Evolutionary conservation across 768 basidiomycete species (phyloP), one percentile per base, ranked within the genome.

Genomic region (Fomitopsis serialis): DNA sequence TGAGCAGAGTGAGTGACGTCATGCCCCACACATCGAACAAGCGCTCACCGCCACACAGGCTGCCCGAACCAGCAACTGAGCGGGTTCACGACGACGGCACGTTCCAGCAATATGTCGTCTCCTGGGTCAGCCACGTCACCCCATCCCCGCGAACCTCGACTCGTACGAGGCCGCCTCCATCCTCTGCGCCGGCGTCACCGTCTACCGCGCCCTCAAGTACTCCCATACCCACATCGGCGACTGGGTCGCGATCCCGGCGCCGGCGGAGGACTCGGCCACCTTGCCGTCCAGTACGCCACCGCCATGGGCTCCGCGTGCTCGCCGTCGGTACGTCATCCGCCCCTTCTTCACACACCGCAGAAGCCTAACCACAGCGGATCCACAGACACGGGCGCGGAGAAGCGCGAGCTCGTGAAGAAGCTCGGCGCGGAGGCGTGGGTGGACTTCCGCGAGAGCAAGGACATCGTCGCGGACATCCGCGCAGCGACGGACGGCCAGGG

Each of bases 161-260:
- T 87, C 85, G 52, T 78, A 80, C 2, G 82, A 75, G 1, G 86
- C 91, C 4, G 84, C 85, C 2, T 84, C 86, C 10, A 78, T 94
- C 54, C 79, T 92, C 12, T 92, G 89, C 60, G 89, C 89, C 12
- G 89, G 89, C 44, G 73, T 95, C 21, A 94, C 92, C 2, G 89
- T 89, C 1, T 95, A 92, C 64, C 85, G 89, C 54, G 92, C 90
- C 0, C 71, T 95, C 60, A 94, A 93, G 68, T 77, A 86, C 65
- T 78, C 80, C 48, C 71, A 79, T 50, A 76, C 82, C 7, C 74
- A 69, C 25, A 78, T 82, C 8, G 87, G 90, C 27, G 82, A 95
- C 52, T 89, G 82, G 81, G 73, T 90, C 55, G 85, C 83, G 21
- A 71, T 92, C 45, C 83, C 87, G 11, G 89, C 42, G 89, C 88